A percentile compares a stretch with the other conserved stretches of the same genome.
These are phyloP conservation scores for Carex cristatella DNA, from an alignment of 176 grass and related monocot species.

Conservation along the genomic window DNA sequence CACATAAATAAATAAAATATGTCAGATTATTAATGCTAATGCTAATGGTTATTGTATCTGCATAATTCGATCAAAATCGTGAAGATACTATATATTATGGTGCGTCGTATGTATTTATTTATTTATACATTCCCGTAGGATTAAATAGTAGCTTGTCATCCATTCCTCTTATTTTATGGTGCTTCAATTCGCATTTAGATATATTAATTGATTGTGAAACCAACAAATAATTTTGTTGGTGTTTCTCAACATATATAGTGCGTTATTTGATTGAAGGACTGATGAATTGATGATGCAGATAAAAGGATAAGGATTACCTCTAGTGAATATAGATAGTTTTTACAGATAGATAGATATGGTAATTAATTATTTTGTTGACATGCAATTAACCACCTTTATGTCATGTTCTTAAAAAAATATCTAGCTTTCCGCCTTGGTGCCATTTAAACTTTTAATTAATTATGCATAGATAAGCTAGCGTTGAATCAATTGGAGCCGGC, in stretches of 20 bases:
- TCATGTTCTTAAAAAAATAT: background rate
- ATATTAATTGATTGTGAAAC: background rate
- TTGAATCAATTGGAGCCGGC: background rate
- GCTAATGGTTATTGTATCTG: background rate
- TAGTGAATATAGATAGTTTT: constrained; percentile 13
- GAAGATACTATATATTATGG: background rate
- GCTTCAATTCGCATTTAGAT: background rate
- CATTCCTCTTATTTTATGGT: background rate
- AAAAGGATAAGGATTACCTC: constrained; percentile 3
- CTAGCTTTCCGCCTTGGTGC: background rate
- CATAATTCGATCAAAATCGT: background rate
- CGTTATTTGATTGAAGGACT: background rate
- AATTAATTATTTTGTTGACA: background rate
- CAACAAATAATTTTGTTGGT: background rate
- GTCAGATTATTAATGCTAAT: background rate
- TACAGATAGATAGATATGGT: constrained; percentile 14
- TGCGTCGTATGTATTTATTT: background rate
- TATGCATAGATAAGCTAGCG: background rate
- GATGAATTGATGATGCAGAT: background rate
- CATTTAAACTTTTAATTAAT: background rate
- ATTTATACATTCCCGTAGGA: background rate
- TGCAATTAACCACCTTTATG: constrained; percentile 9
- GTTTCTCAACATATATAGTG: background rate
- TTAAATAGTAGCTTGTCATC: background rate
- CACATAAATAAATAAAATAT: background rate